Conservation (phyloP, 2,329 filamentous ascomycete genomes). For the Coleophoma cylindrospora region DNA sequence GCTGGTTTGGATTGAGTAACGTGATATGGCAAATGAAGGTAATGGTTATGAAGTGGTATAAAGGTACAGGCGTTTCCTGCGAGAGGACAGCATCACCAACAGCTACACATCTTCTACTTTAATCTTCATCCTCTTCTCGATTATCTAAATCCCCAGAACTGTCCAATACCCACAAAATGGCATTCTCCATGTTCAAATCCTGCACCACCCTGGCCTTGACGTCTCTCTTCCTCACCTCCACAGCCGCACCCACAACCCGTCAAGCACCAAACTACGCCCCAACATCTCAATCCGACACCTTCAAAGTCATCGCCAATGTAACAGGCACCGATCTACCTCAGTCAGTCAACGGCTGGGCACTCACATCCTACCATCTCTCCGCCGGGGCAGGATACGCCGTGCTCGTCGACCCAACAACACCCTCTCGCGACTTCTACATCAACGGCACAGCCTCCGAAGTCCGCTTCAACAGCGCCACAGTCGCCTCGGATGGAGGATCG, state of each 20-base stretch:
- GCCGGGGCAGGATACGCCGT: conserved; percentile 35
- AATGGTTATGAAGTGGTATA: no score
- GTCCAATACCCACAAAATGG: conserved; percentile 1
- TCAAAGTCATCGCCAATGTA: conserved; percentile 40
- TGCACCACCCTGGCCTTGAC: conserved; percentile 3
- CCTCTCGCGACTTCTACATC: conserved; percentile 39
- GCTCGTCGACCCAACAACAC: conserved; percentile 18
- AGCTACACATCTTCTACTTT: no score
- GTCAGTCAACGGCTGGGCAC: conserved; percentile 33
- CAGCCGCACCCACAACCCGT: conserved; percentile 9
- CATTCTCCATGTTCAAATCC: conserved; percentile 7
- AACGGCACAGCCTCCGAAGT: conserved; percentile 39
- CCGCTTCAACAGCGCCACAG: conserved; percentile 23
- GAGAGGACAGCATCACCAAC: no score
- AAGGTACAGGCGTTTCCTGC: no score
- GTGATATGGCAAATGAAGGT: no score
- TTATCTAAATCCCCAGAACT: no score
- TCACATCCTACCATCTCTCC: conserved; percentile 38
- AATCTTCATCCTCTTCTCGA: no score
- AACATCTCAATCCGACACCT: conserved; percentile 15
- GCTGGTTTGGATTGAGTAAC: no score
- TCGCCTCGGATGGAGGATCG: conserved; percentile 36
- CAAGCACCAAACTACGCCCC: conserved; percentile 10
- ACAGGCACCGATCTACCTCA: conserved; percentile 34
- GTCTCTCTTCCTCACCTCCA: conserved; percentile 6